phyloP scores from a whole-genome alignment of 2,329 filamentous ascomycete genomes.

The Plectosphaerella plurivora region DNA sequence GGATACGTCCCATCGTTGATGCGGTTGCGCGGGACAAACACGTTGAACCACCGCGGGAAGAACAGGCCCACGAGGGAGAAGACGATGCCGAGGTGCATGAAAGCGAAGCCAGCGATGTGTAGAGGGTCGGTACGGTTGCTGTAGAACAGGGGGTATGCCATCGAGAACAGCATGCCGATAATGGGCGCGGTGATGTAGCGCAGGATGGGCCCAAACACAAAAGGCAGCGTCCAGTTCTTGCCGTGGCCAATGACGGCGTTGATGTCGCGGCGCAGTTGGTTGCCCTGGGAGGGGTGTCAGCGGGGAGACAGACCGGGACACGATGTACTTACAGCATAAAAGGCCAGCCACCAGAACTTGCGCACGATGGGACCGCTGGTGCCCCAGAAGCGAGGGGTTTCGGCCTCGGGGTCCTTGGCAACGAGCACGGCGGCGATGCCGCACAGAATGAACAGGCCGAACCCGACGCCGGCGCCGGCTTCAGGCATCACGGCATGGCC shows the following conservation, averaged over 20 bases:
- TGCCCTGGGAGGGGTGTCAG: constrained; percentile 4
- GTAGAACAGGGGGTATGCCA: constrained; percentile 13
- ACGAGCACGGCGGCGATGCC: constrained; percentile 27
- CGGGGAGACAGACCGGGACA: too few species aligned
- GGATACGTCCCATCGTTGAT: constrained; percentile 1
- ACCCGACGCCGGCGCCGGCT: constrained; percentile 41
- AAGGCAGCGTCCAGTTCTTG: constrained; percentile 8
- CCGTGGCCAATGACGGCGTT: constrained; percentile 5
- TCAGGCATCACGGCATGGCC: constrained; percentile 36
- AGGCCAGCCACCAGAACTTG: constrained; percentile 7
- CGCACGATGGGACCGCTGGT: neutral
- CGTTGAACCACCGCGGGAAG: constrained; percentile 9
- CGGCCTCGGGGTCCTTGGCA: constrained; percentile 13
- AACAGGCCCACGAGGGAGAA: constrained; percentile 8
- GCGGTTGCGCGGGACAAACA: constrained; percentile 7
- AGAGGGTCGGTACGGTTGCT: constrained; percentile 10
- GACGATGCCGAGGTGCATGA: constrained; percentile 9
- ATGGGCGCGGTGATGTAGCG: constrained; percentile 14
- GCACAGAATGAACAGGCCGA: constrained; percentile 41
- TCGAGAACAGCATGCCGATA: constrained; percentile 12
- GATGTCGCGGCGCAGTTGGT: constrained; percentile 7
- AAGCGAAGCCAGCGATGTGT: constrained; percentile 11
- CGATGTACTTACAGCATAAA: constrained; percentile 2
- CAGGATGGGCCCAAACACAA: constrained; percentile 11
- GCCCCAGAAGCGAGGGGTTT: constrained; percentile 13